A percentile compares a stretch with the other conserved stretches of the same genome.
phyloP scores from a whole-genome alignment of 208 protist species.

The Trypanosoma grayi region DNA sequence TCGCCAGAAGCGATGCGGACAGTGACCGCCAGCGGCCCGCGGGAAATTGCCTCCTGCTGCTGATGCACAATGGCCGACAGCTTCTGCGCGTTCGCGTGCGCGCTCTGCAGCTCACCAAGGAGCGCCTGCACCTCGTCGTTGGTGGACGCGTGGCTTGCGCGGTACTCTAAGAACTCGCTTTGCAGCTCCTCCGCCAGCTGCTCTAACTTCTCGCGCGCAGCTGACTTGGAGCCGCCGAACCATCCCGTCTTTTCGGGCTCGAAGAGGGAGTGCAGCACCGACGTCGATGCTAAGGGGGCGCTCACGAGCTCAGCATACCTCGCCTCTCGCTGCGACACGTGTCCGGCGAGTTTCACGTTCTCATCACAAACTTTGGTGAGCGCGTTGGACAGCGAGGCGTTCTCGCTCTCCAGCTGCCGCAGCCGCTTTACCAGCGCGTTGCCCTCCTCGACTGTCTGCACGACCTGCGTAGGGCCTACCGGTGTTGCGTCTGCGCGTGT shows the following conservation, averaged over 20 bases:
- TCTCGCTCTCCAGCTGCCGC: slow-evolving; percentile 65
- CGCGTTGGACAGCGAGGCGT: slow-evolving; percentile 44
- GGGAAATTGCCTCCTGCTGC: slow-evolving; percentile 66
- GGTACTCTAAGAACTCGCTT: slow-evolving; percentile 75
- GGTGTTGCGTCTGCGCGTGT: neutral
- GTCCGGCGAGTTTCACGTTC: slow-evolving; percentile 49
- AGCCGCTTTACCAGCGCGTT: slow-evolving; percentile 65
- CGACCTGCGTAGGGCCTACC: slow-evolving; percentile 33
- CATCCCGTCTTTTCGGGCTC: slow-evolving; percentile 76
- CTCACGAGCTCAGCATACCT: slow-evolving; percentile 42
- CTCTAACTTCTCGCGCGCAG: slow-evolving; percentile 62
- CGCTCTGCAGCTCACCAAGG: slow-evolving; percentile 56
- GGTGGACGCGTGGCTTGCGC: slow-evolving; percentile 61
- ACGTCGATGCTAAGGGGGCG: slow-evolving; percentile 37
- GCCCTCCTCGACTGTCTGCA: slow-evolving; percentile 44
- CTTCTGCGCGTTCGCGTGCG: slow-evolving; percentile 52
- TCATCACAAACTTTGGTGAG: slow-evolving; percentile 82
- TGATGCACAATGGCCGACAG: slow-evolving; percentile 53
- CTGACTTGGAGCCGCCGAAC: slow-evolving; percentile 72
- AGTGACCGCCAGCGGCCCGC: slow-evolving; percentile 29
- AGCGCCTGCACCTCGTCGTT: slow-evolving; percentile 83
- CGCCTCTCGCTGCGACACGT: slow-evolving; percentile 34
- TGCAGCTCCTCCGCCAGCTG: slow-evolving; percentile 60
- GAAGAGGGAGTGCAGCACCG: slow-evolving; percentile 71
- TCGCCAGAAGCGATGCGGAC: slow-evolving; percentile 44